Conservation (phyloP, 2,329 filamentous ascomycete genomes). For the Domatiomyces catenatus region DNA sequence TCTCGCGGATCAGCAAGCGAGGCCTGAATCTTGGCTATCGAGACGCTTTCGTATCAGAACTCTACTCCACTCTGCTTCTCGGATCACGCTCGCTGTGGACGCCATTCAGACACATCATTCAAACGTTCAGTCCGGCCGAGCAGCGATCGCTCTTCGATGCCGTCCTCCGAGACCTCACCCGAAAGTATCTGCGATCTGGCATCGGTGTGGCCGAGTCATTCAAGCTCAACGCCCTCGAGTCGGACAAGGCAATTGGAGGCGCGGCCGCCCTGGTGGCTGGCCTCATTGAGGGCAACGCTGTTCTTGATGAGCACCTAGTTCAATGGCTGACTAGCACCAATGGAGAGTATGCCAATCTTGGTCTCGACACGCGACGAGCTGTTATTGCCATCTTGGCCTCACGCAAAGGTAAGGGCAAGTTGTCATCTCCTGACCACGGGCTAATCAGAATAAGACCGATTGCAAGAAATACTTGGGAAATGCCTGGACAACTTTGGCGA, state of each 20-base stretch:
- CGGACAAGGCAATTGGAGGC: slow-evolving; percentile 35
- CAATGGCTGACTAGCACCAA: slow-evolving; percentile 51
- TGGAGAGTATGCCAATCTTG: slow-evolving; percentile 49
- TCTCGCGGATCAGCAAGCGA: slow-evolving; percentile 38
- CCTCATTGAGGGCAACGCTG: slow-evolving; percentile 34
- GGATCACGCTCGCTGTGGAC: slow-evolving; percentile 17
- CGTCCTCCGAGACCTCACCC: slow-evolving; percentile 30
- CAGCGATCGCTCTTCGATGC: slow-evolving; percentile 32
- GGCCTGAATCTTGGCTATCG: slow-evolving; percentile 57
- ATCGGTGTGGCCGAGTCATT: slow-evolving; percentile 4
- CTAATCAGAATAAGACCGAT: slow-evolving; percentile 25
- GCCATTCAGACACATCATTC: slow-evolving; percentile 26
- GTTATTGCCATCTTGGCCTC: slow-evolving; percentile 43
- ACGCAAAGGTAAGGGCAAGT: slow-evolving; percentile 29
- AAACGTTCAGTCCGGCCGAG: slow-evolving; percentile 32
- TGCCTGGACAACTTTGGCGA: slow-evolving; percentile 65
- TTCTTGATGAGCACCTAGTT: slow-evolving; percentile 40
- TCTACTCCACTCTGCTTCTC: slow-evolving; percentile 27
- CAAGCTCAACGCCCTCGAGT: slow-evolving; percentile 2
- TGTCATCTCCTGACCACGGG: slow-evolving; percentile 1
- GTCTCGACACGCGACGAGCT: slow-evolving; percentile 51
- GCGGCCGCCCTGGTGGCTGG: slow-evolving; percentile 41
- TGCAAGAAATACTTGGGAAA: slow-evolving; percentile 49
- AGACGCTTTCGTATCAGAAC: slow-evolving; percentile 26
- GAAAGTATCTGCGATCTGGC: slow-evolving; percentile 22